phyloP scores from a whole-genome alignment of 2,329 filamentous ascomycete species.

The Fusarium dlaminii region DNA sequence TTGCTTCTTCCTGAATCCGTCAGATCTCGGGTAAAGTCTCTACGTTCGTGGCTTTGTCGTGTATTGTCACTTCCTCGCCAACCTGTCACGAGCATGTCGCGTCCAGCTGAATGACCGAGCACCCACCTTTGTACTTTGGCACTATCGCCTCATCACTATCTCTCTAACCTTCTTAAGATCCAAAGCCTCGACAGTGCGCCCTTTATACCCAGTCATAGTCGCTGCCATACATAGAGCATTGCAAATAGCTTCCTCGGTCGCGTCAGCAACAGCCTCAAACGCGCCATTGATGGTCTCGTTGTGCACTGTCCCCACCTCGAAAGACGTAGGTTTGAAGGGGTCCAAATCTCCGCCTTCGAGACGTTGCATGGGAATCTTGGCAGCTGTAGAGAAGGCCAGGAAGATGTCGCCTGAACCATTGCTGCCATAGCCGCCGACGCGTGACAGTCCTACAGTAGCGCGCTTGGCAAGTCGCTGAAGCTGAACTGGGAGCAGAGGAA shows the following conservation, averaged over 20 bases:
- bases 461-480: constrained; percentile 63
- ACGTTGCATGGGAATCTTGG: constrained; percentile 54
- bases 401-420: constrained; percentile 75
- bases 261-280: constrained; percentile 70
- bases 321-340: constrained; percentile 47
- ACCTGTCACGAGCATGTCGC: not conserved
- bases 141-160: constrained; percentile 51
- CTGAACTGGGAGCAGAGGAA: constrained; percentile 46
- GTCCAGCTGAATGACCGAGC: not conserved
- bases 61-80: not conserved
- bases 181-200: constrained; percentile 59
- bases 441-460: constrained; percentile 68
- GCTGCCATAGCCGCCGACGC: constrained; percentile 68
- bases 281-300: constrained; percentile 69
- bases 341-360: constrained; percentile 48
- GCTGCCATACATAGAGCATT: constrained; percentile 71
- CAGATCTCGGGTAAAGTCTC: not conserved
- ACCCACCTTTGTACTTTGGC: rapidly evolving
- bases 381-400: constrained; percentile 72
- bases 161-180: constrained; percentile 57
- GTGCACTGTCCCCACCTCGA: constrained; percentile 50
- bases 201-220: constrained; percentile 64
- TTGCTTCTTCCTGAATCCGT: not conserved
- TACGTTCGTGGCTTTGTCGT: rapidly evolving
- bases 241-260: constrained; percentile 72